phyloP scores from a whole-genome alignment of 768 basidiomycete species.

The Psilocybe tampanensis region DNA sequence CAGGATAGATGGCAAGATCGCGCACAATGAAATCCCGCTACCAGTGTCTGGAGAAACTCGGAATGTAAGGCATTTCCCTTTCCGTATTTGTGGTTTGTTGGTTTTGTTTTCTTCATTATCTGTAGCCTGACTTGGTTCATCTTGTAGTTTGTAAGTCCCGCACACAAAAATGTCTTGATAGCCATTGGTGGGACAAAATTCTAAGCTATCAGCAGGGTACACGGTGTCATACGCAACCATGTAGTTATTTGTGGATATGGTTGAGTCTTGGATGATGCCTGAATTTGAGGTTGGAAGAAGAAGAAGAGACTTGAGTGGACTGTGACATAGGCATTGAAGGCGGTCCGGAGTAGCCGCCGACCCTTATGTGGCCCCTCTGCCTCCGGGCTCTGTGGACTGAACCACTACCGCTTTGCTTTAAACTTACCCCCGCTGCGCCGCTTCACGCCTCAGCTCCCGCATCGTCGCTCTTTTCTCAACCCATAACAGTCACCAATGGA shows the following conservation, averaged over 20 bases:
- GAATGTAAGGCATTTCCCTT: slow-evolving; percentile 78
- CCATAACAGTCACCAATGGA: slow-evolving; percentile 43
- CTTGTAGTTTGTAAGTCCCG: slow-evolving; percentile 87
- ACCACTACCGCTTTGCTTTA: neutral
- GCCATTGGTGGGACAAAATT: slow-evolving; percentile 80
- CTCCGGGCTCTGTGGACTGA: too few relatives aligned
- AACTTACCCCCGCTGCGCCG: slow-evolving; percentile 5
- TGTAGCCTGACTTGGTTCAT: slow-evolving; percentile 19
- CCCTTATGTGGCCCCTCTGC: neutral
- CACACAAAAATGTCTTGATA: slow-evolving; percentile 73
- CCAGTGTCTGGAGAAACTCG: slow-evolving; percentile 35
- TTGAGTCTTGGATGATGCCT: too few relatives aligned
- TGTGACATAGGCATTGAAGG: neutral
- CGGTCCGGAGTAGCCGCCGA: slow-evolving; percentile 2
- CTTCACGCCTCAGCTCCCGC: slow-evolving; percentile 2
- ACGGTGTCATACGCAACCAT: slow-evolving; percentile 54
- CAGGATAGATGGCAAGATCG: neutral
- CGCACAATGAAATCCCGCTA: slow-evolving; percentile 38
- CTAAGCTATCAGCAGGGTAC: slow-evolving; percentile 89
- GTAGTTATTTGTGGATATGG: too few relatives aligned
- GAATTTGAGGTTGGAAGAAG: too few relatives aligned
- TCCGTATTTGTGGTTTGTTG: slow-evolving; percentile 33
- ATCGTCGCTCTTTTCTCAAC: slow-evolving; percentile 13
- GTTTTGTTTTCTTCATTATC: slow-evolving; percentile 4
- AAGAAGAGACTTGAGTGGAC: neutral